These are phyloP conservation scores for Apophysomyces elegans DNA, from an alignment of 371 early-diverging fungal genomes.

Conservation along the genomic window DNA sequence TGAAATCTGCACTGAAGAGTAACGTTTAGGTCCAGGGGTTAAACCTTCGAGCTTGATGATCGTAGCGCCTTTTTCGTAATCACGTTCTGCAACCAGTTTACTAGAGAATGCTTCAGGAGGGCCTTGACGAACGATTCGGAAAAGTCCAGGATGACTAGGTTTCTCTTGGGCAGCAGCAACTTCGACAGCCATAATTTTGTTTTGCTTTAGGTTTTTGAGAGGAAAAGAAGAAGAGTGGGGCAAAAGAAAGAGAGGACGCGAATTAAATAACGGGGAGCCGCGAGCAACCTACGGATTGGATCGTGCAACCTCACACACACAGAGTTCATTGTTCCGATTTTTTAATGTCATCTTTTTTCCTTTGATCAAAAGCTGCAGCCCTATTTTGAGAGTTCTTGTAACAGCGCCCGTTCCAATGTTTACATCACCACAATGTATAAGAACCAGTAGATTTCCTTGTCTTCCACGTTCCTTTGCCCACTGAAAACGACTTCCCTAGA, in stretches of 20 bases:
- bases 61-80: slow-evolving; percentile 57
- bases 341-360: neutral
- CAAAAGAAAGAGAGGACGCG: neutral
- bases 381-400: neutral
- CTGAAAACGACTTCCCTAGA: neutral
- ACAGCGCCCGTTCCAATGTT: neutral
- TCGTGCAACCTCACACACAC: slow-evolving; percentile 3
- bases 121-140: slow-evolving; percentile 55
- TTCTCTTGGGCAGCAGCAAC: neutral
- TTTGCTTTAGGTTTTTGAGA: neutral
- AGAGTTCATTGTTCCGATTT: neutral
- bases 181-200: neutral
- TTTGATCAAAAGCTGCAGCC: neutral
- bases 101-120: slow-evolving; percentile 55
- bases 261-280: neutral
- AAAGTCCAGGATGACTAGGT: slow-evolving; percentile 56
- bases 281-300: neutral
- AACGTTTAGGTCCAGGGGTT: slow-evolving; percentile 61
- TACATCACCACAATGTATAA: no score
- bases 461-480: neutral
- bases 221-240: neutral
- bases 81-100: slow-evolving; percentile 55
- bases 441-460: no score
- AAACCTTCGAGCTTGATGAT: slow-evolving; percentile 59
- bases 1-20: slow-evolving; percentile 70